Evolutionary conservation across 2,329 filamentous ascomycete genomes (phyloP).

Genomic region (Sarocladiaceae sp.): DNA sequence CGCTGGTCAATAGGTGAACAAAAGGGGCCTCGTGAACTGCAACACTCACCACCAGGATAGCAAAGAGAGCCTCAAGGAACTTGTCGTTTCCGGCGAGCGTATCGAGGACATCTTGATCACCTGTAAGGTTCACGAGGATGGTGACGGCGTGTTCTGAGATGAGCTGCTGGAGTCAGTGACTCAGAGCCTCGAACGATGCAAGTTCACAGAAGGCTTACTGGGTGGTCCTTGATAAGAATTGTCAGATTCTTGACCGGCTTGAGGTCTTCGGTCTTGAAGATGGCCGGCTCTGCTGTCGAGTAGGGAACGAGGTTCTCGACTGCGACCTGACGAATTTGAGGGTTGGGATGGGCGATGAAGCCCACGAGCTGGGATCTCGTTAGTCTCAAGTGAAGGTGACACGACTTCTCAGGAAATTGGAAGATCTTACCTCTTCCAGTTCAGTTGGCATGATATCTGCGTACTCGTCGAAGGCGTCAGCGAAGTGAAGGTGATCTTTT

Average conservation of each 20-base stretch:
- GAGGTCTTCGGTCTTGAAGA: conserved; percentile 79
- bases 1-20: background rate
- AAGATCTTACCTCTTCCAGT: conserved; percentile 61
- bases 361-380: conserved; percentile 67
- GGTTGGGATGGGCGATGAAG: conserved; percentile 88
- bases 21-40: background rate
- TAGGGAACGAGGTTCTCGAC: conserved; percentile 84
- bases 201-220: conserved; percentile 48
- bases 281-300: conserved; percentile 60
- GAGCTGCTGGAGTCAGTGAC: conserved; percentile 42
- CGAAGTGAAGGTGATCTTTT: conserved; percentile 12
- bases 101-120: conserved; percentile 69
- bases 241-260: conserved; percentile 83
- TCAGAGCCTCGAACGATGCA: background rate
- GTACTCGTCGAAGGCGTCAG: too few species aligned
- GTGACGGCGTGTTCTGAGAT: conserved; percentile 91
- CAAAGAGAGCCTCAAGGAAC: conserved; percentile 70
- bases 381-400: background rate
- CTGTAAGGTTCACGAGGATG: conserved; percentile 81
- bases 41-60: conserved; percentile 62
- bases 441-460: conserved; percentile 61
- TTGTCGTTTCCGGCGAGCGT: conserved; percentile 69
- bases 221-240: conserved; percentile 75
- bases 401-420: background rate
- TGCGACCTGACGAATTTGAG: conserved; percentile 80